phyloP scores from a whole-genome alignment of 2,329 filamentous ascomycete species.

The Xylariaceae sp. region DNA sequence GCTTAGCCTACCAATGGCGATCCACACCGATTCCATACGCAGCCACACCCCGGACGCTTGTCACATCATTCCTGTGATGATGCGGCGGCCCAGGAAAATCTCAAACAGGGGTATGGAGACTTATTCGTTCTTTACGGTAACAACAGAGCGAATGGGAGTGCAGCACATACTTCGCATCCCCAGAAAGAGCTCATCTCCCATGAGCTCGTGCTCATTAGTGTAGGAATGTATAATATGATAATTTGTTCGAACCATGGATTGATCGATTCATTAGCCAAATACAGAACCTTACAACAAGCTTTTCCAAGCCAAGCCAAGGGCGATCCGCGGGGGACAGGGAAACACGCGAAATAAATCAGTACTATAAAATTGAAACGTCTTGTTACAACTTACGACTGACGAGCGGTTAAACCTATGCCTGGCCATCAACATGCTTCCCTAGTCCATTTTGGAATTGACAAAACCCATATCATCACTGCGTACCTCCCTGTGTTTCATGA shows the following conservation, averaged over 20 bases:
- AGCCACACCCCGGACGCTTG: conserved; percentile 5
- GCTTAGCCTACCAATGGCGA: neutral
- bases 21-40: conserved; percentile 1
- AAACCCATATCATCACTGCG: no score
- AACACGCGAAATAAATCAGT: conserved; percentile 10
- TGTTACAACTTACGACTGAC: conserved; percentile 17
- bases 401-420: conserved; percentile 2
- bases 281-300: conserved; percentile 16
- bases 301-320: conserved; percentile 20
- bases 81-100: conserved; percentile 9
- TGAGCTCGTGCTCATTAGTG: no score
- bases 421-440: conserved; percentile 8
- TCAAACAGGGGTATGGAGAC: conserved; percentile 17
- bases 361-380: conserved; percentile 21
- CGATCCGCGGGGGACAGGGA: neutral
- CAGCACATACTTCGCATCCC: neutral
- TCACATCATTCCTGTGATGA: conserved; percentile 11
- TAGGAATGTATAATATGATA: no score
- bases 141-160: conserved; percentile 1
- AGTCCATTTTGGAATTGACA: neutral
- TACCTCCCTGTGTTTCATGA: no score
- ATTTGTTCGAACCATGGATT: no score
- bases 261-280: conserved; percentile 12
- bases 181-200: neutral
- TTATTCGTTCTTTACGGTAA: no score